Percentiles rank a stretch among this genome's conserved stretches.
Evolutionary conservation across 2,329 filamentous ascomycete species (phyloP).

Genomic region (Endoconidiophora laricicola): DNA sequence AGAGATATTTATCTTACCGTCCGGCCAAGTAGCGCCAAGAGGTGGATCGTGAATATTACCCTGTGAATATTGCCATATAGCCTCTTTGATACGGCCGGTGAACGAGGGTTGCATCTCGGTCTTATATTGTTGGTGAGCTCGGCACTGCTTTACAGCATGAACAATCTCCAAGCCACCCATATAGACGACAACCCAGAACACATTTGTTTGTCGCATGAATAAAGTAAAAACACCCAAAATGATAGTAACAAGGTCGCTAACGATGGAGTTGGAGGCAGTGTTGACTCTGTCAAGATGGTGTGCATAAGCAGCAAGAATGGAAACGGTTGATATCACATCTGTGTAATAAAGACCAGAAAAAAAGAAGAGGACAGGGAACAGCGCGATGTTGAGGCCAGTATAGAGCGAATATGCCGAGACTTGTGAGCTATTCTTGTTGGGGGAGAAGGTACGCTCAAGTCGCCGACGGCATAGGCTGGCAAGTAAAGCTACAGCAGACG

Average conservation of each 20-base stretch:
- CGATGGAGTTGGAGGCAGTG: conserved; percentile 17
- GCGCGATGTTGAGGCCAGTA: conserved; percentile 58
- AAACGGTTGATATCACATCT: conserved; percentile 65
- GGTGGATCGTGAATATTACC: conserved; percentile 40
- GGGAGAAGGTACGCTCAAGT: conserved; percentile 24
- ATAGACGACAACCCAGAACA: conserved; percentile 82
- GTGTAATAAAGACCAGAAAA: conserved; percentile 94
- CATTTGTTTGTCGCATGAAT: conserved; percentile 80
- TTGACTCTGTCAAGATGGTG: conserved; percentile 32
- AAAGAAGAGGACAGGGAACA: conserved; percentile 89
- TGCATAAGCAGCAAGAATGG: conserved; percentile 54
- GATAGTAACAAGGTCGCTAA: conserved; percentile 29
- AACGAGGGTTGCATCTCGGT: conserved; percentile 15
- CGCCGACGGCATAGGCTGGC: conserved; percentile 35
- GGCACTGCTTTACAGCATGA: conserved; percentile 31
- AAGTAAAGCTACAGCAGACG: conserved; percentile 26
- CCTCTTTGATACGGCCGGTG: conserved; percentile 23
- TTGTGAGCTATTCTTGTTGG: conserved; percentile 5
- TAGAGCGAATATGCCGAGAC: conserved; percentile 33
- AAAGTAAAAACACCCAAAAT: conserved; percentile 49
- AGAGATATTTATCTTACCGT: conserved; percentile 18
- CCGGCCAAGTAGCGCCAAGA: conserved; percentile 28
- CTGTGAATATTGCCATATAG: conserved; percentile 26
- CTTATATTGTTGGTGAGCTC: conserved; percentile 14
- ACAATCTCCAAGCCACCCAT: conserved; percentile 46